Base-by-base conservation (phyloP, 257 asterid genomes). In the Eucommia ulmoides region DNA sequence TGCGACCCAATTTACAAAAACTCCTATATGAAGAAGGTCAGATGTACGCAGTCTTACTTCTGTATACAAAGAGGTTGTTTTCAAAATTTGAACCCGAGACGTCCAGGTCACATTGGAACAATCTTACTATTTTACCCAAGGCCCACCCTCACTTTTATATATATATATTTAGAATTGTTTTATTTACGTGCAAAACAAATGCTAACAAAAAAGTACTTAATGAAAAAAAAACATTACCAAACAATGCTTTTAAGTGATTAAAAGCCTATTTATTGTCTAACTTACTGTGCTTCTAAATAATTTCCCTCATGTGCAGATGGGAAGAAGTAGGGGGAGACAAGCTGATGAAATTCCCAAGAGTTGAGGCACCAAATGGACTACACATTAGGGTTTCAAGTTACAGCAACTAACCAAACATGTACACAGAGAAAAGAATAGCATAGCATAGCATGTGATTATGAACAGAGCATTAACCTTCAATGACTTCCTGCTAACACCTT, bases 361-460 rank as follows among this genome's bases (percentile, higher is more conserved):
- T 88, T 64, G 73, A 69, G 65, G 94, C 93, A 41, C 88, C 93
- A 57, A 69, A 76, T 17, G 95, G 97, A 1, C 64, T 76, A 26
- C 80, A 73, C 49, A 50, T 77, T 9, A 75, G 63, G 56, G 75
- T 88, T 58, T 66, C 20, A 72, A 54, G 61, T 51, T 45, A 44
- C 64, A 19, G 50, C 49, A 20, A 9, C 48, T 1, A 20, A 3
- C 48, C 48, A 1, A 16, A 8, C 48, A 42, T 42, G 48, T 3
- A 42, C 48, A 42, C 8, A 42, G 38, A 29, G 12, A 42, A 16
- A 42, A 6, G 19, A 16, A 16, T 42, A 42, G 20, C 48, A 42
- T 5, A 42, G 8, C 3, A 42, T 6, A 42, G 20, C 12, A 29
- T 29, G 12, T 29, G n/a, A n/a, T n/a, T n/a, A n/a, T n/a, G n/a